A percentile compares a stretch with the other conserved stretches of the same genome.
phyloP scores from a whole-genome alignment of 306 rosid species.

The Cicer cuneatum region DNA sequence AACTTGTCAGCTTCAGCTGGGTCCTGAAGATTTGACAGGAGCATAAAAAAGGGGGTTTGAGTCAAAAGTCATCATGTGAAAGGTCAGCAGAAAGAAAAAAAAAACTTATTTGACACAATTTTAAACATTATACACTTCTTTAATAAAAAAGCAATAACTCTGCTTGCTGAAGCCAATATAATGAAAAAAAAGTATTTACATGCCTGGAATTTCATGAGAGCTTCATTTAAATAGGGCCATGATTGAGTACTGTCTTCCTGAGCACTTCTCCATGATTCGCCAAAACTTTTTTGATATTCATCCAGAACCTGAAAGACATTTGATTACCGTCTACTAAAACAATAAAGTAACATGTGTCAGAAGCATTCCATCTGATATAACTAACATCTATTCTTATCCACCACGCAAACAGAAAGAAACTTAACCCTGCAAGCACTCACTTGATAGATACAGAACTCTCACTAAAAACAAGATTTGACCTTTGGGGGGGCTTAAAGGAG shows the following conservation, averaged over 20 bases:
- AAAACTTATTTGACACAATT: background rate
- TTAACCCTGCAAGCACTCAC: background rate
- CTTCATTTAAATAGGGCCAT: conserved; percentile 91
- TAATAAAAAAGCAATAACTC: conserved; percentile 14
- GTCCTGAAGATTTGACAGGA: conserved; percentile 61
- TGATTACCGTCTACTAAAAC: conserved; percentile 22
- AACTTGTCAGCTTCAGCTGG: conserved; percentile 99
- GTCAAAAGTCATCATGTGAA: conserved; percentile 18
- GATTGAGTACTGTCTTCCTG: conserved; percentile 66
- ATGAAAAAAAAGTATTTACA: conserved; percentile 21
- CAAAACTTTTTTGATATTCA: conserved; percentile 81
- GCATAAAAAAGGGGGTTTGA: background rate
- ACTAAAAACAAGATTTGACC: background rate
- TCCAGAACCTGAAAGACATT: conserved; percentile 70
- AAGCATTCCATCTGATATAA: background rate
- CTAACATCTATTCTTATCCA: conserved; percentile 12
- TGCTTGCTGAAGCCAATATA: conserved; percentile 25
- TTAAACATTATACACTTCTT: background rate
- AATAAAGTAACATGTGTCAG: conserved; percentile 10
- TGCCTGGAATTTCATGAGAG: conserved; percentile 85
- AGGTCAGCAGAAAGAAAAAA: background rate
- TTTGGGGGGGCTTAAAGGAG: background rate
- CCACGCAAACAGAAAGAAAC: conserved; percentile 12
- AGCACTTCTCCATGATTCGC: conserved; percentile 82
- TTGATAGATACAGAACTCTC: conserved; percentile 10